Evolutionary conservation across 2,329 filamentous ascomycete genomes (phyloP).

Genomic region (Mollisiaceae sp.): DNA sequence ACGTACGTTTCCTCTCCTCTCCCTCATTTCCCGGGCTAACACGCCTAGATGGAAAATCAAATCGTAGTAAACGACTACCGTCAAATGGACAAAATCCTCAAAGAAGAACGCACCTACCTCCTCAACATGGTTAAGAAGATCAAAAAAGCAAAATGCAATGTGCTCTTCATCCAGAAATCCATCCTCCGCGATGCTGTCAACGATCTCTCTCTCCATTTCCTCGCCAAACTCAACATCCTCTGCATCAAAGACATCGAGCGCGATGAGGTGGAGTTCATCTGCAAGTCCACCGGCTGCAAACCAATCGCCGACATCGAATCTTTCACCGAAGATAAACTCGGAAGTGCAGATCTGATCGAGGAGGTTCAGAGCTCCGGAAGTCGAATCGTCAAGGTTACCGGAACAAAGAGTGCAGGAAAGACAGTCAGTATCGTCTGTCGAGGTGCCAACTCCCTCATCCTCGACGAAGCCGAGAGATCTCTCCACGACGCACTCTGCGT

Average conservation of each 20-base stretch:
- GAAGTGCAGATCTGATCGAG: constrained; percentile 90
- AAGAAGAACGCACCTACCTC: constrained; percentile 97
- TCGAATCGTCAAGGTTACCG: constrained; percentile 93
- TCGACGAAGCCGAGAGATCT: constrained; percentile 96
- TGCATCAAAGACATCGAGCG: constrained; percentile 98
- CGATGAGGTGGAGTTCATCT: constrained; percentile 98
- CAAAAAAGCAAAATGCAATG: constrained; percentile 99
- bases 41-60: constrained; percentile 90
- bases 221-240: constrained; percentile 94
- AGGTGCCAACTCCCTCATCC: constrained; percentile 90
- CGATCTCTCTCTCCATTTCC: constrained; percentile 95
- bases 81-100: constrained; percentile 99
- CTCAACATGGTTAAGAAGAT: constrained; percentile 99
- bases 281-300: constrained; percentile 99
- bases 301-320: constrained; percentile 98
- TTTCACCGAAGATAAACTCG: constrained; percentile 98
- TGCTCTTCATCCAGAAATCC: constrained; percentile 97
- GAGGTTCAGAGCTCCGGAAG: constrained; percentile 87
- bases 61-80: constrained; percentile 99
- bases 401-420: constrained; percentile 82
- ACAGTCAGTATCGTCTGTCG: constrained; percentile 95
- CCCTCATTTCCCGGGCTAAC: constrained; percentile 17
- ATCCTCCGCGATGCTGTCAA: constrained; percentile 98
- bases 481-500: constrained; percentile 98
- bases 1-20: constrained; percentile 61